phyloP scores from a whole-genome alignment of 345 rosid species.

The Reutealis trisperma region DNA sequence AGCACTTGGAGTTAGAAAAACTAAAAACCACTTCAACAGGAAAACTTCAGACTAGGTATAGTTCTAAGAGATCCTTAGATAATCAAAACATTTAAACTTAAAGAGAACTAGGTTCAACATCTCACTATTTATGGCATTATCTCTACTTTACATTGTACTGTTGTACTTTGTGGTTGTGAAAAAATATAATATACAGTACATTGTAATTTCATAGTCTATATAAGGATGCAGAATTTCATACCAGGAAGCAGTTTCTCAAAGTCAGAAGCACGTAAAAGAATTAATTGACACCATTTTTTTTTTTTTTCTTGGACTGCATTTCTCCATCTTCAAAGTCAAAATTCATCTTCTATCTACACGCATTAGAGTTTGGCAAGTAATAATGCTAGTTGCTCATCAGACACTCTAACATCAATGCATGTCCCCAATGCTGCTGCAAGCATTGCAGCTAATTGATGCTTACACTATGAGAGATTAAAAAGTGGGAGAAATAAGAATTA shows the following conservation, averaged over 20 bases:
- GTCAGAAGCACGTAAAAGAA: not conserved
- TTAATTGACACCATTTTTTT: not conserved
- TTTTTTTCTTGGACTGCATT: not conserved
- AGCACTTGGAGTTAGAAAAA: not conserved
- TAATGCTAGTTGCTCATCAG: constrained; percentile 72
- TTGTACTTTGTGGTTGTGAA: not conserved
- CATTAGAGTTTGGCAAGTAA: constrained; percentile 58
- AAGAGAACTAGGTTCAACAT: not conserved
- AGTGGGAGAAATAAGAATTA: constrained; percentile 9
- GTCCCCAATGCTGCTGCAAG: constrained; percentile 66
- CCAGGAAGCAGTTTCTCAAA: too few species aligned
- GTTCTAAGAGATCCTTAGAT: not conserved
- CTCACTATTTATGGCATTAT: not conserved
- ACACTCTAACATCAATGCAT: constrained; percentile 36
- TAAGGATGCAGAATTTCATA: not conserved
- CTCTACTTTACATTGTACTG: not conserved
- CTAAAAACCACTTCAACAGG: not conserved
- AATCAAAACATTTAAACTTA: too few species aligned
- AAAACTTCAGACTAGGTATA: not conserved
- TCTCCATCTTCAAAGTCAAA: not conserved
- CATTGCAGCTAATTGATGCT: constrained; percentile 87
- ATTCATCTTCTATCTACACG: not conserved
- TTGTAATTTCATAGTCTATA: not conserved
- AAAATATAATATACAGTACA: too few species aligned
- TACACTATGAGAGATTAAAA: constrained; percentile 49